Percentiles rank a stretch among this genome's conserved stretches.
Conservation (phyloP, 2,329 filamentous ascomycete species). For the Aquanectria penicillioides region DNA sequence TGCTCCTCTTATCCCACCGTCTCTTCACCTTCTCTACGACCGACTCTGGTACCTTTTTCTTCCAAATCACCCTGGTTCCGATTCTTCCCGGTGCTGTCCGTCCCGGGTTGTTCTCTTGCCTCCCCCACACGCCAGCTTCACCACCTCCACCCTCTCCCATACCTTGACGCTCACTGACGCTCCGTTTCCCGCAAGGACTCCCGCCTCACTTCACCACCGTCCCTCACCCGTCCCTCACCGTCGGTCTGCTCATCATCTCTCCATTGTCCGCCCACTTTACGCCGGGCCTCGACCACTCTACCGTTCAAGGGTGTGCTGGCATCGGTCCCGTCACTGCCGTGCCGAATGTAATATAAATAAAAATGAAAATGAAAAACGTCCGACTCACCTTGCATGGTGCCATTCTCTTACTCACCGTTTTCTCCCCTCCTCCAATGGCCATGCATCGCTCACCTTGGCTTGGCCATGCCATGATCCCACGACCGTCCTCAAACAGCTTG, state of each 20-base stretch:
- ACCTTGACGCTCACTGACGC: neutral
- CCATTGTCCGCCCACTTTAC: conserved; percentile 20
- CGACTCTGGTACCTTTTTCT: conserved; percentile 12
- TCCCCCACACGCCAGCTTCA: neutral
- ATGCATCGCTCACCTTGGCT: conserved; percentile 1
- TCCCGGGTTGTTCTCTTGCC: conserved; percentile 29
- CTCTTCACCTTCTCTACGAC: conserved; percentile 22
- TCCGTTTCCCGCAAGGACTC: neutral
- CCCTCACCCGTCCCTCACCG: conserved; percentile 23
- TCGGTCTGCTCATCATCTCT: conserved; percentile 36
- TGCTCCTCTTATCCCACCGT: conserved; percentile 14
- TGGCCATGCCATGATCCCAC: neutral
- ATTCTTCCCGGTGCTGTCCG: conserved; percentile 27
- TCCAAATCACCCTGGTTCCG: conserved; percentile 23
- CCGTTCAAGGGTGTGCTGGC: conserved; percentile 8
- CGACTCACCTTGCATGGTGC: conserved; percentile 24
- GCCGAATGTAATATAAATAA: neutral
- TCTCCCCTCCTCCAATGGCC: neutral
- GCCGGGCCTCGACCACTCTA: too few species aligned
- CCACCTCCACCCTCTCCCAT: neutral
- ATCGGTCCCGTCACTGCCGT: conserved; percentile 1
- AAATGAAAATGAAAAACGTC: conserved; percentile 15
- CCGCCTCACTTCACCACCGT: conserved; percentile 30
- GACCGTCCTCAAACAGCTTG: neutral
- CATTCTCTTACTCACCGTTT: conserved; percentile 23